Percentiles rank a stretch among this genome's conserved stretches.
These are phyloP conservation scores for Incumbomyces lentus DNA, from an alignment of 2,329 filamentous ascomycete genomes.

Conservation along the genomic window DNA sequence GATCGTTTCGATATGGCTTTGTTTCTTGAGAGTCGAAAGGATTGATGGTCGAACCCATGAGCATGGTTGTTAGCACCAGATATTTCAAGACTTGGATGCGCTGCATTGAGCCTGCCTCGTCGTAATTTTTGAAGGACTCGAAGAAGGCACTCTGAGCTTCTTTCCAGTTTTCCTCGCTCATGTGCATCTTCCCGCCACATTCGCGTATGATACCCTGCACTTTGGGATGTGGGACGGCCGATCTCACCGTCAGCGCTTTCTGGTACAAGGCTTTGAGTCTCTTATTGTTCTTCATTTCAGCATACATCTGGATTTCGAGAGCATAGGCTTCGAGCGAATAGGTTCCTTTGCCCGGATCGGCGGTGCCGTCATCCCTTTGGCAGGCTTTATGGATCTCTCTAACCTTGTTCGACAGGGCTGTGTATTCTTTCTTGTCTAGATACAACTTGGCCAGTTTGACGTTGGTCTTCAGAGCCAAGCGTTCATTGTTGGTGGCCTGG, in stretches of 20 bases:
- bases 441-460: conserved; percentile 90
- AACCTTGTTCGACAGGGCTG: conserved; percentile 68
- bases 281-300: conserved; percentile 94
- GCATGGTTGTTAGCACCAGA: conserved; percentile 89
- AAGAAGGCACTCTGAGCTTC: conserved; percentile 96
- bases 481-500: conserved; percentile 94
- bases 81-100: conserved; percentile 97
- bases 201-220: conserved; percentile 99
- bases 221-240: conserved; percentile 95
- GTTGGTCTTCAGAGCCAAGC: conserved; percentile 95
- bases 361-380: conserved; percentile 72
- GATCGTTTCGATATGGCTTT: conserved; percentile 93
- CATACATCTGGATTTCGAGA: conserved; percentile 97
- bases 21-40: conserved; percentile 98
- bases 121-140: conserved; percentile 97
- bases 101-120: conserved; percentile 92
- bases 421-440: conserved; percentile 83
- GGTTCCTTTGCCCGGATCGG: conserved; percentile 91
- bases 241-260: conserved; percentile 79
- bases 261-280: conserved; percentile 89
- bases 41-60: conserved; percentile 97
- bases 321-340: conserved; percentile 94
- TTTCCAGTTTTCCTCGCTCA: conserved; percentile 99
- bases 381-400: conserved; percentile 82
- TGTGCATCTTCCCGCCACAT: conserved; percentile 99